phyloP scores from a whole-genome alignment of 768 basidiomycete species.

The Sistotremastrum niveocremeum region DNA sequence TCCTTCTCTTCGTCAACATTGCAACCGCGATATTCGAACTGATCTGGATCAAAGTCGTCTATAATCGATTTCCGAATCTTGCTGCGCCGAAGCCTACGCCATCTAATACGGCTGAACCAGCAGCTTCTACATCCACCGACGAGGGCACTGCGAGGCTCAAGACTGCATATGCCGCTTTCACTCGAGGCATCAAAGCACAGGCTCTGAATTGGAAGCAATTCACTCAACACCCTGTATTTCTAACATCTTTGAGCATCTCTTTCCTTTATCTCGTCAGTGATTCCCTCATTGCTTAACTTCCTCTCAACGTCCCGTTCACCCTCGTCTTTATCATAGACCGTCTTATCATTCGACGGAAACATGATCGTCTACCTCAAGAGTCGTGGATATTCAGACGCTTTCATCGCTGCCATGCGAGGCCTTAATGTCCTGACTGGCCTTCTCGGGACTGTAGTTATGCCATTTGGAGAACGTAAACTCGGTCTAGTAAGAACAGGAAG shows the following conservation, averaged over 20 bases:
- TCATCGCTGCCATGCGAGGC: slow-evolving; percentile 37
- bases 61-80: slow-evolving; percentile 23
- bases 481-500: slow-evolving; percentile 33
- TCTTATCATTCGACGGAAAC: slow-evolving; percentile 33
- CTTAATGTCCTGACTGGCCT: slow-evolving; percentile 33
- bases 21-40: slow-evolving; percentile 28
- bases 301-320: slow-evolving; percentile 2
- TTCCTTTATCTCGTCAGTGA: slow-evolving; percentile 31
- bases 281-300: slow-evolving; percentile 8
- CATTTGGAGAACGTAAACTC: slow-evolving; percentile 25
- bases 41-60: slow-evolving; percentile 26
- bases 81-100: slow-evolving; percentile 12
- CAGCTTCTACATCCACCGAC: not conserved
- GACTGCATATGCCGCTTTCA: not conserved
- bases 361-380: slow-evolving; percentile 39
- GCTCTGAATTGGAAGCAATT: slow-evolving; percentile 26
- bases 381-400: slow-evolving; percentile 28
- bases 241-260: slow-evolving; percentile 28
- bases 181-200: not conserved
- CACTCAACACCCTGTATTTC: slow-evolving; percentile 24
- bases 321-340: not conserved
- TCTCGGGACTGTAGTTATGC: slow-evolving; percentile 31
- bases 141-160: slow-evolving; percentile 4
- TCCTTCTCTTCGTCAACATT: slow-evolving; percentile 22
- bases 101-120: slow-evolving; percentile 1